Evolutionary conservation across 2,329 filamentous ascomycete genomes (phyloP), one percentile per base, ranked within the genome.

Genomic region (Scedosporium dehoogii): DNA sequence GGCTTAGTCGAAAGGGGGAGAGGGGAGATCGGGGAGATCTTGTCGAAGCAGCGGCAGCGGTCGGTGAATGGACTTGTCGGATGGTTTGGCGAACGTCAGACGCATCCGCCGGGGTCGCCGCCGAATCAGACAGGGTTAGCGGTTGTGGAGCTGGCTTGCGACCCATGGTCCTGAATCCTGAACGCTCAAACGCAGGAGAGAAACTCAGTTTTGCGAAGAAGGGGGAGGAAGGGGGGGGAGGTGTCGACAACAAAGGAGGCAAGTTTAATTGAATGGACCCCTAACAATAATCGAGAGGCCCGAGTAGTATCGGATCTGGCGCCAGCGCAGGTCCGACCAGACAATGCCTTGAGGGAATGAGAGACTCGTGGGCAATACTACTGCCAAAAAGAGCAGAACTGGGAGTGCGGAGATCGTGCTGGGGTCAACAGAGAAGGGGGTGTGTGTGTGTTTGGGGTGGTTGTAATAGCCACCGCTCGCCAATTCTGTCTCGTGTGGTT

Each of bases 111-210:
- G 60, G 60, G 42, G 51, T 64, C 46, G 48, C 51, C 41, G 23
- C 51, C 18, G 73, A 68, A 66, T 76, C 76, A 69, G 76, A 75
- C 73, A 85, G 76, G 71, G 78, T 74, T 74, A 85, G 78, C 74
- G 82, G 81, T 76, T 84, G 79, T 67, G 81, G 82, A 73, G 78
- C 80, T 70, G 79, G 74, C 74, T 83, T 85, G 72, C 82, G 82
- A 75, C 78, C 81, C 82, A 85, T 85, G 67, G 64, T 73, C 66
- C 56, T 38, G 16, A 25, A 33, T 51, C n/a, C 46, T 23, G 46
- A 51, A 12, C 27, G 6, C 33, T 38, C 55, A 41, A 58, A 58
- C 33, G 23, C 29, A 58, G 27, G 27, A 41, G 25, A 25, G 33
- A 38, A 38, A 58, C 55, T 41, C 55, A 55, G 51, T 58, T 12